Percentiles rank a stretch among this genome's conserved stretches.
These are phyloP conservation scores for Ganoderma leucocontextum DNA, from an alignment of 1,284 basidiomycete species.

Conservation along the genomic window DNA sequence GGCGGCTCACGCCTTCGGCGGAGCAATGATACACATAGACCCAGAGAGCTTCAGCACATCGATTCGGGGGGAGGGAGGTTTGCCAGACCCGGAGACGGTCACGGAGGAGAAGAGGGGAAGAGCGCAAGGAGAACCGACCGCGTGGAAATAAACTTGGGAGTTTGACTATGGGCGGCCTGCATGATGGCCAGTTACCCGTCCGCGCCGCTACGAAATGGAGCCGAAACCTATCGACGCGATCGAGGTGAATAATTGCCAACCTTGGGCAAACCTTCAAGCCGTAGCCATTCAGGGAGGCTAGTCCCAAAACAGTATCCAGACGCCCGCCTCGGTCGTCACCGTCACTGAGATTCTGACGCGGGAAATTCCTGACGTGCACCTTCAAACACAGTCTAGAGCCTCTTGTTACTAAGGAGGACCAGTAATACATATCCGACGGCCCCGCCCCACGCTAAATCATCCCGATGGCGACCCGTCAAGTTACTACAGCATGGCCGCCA, in stretches of 20 bases:
- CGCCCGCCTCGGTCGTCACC: conserved; percentile 29
- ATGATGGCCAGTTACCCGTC: conserved; percentile 32
- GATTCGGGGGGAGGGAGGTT: conserved; percentile 37
- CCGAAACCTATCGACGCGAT: conserved; percentile 38
- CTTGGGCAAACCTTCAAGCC: conserved; percentile 34
- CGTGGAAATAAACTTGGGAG: conserved; percentile 35
- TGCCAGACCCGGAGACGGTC: conserved; percentile 35
- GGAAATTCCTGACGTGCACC: conserved; percentile 28
- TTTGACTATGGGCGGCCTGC: conserved; percentile 29
- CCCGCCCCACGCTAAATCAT: conserved; percentile 29
- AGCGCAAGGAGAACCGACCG: conserved; percentile 33
- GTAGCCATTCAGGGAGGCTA: conserved; percentile 35
- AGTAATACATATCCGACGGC: conserved; percentile 26
- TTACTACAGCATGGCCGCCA: conserved; percentile 27
- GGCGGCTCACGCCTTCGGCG: conserved; percentile 35
- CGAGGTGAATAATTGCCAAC: conserved; percentile 34
- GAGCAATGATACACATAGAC: conserved; percentile 40
- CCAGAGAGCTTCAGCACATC: conserved; percentile 43
- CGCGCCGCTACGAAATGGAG: conserved; percentile 34
- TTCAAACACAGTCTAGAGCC: conserved; percentile 32
- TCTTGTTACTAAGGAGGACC: conserved; percentile 33
- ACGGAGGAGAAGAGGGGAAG: conserved; percentile 35
- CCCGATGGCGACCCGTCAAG: conserved; percentile 32
- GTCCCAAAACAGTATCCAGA: conserved; percentile 31
- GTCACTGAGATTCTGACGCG: conserved; percentile 31